Percentiles rank a stretch among this genome's conserved stretches.
These are phyloP conservation scores for Bolboschoenus planiculmis DNA, from an alignment of 176 grass and related monocot genomes.

Conservation along the genomic window DNA sequence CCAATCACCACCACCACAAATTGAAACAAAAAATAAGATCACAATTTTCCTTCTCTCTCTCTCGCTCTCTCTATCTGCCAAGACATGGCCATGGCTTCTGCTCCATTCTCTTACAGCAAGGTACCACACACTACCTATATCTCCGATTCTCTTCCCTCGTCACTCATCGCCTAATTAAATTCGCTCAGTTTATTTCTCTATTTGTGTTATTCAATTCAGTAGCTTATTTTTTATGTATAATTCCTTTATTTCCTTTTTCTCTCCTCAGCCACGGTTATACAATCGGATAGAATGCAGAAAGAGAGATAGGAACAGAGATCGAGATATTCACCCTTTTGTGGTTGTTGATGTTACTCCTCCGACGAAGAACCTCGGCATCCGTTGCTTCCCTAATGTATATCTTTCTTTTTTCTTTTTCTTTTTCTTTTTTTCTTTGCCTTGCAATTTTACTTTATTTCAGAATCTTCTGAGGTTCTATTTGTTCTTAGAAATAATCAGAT, in stretches of 20 bases:
- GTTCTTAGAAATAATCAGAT: neutral
- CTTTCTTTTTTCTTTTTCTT: neutral
- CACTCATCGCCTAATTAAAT: neutral
- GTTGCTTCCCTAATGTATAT: constrained; percentile 80
- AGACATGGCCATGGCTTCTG: constrained; percentile 68
- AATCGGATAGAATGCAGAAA: constrained; percentile 57
- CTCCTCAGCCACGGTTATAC: constrained; percentile 34
- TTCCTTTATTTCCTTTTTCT: neutral
- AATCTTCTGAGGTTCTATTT: neutral
- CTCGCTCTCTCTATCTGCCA: neutral
- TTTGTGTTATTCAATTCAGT: neutral
- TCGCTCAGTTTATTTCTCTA: neutral
- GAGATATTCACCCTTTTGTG: constrained; percentile 66
- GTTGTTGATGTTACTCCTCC: constrained; percentile 93
- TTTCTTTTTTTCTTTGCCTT: neutral
- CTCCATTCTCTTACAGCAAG: constrained; percentile 49
- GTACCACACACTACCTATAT: constrained; percentile 19
- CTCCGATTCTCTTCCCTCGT: too few relatives aligned
- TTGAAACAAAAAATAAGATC: neutral
- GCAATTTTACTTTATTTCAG: neutral
- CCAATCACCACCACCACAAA: constrained; percentile 17
- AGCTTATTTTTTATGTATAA: neutral
- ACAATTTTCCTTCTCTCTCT: too few relatives aligned
- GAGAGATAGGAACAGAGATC: constrained; percentile 56
- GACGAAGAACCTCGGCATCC: constrained; percentile 72